Evolutionary conservation across 2,329 filamentous ascomycete genomes (phyloP).

Genomic region (Lachnellula occidentalis): DNA sequence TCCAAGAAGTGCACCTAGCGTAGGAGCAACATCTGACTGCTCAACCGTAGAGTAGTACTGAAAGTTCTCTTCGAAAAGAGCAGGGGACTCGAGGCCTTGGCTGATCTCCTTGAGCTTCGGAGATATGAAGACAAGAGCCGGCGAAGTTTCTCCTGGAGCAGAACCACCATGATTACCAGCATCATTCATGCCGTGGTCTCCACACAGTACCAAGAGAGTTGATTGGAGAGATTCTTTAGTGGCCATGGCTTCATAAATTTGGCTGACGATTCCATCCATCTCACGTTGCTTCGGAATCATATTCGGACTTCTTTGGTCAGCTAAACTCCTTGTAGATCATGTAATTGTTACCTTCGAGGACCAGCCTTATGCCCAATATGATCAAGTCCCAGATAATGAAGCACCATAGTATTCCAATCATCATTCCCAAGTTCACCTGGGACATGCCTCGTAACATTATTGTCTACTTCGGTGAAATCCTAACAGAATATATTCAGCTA

Average conservation of each 20-base stretch:
- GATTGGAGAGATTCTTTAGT: conserved; percentile 64
- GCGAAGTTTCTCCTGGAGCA: conserved; percentile 87
- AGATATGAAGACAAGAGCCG: conserved; percentile 85
- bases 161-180: conserved; percentile 96
- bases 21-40: conserved; percentile 90
- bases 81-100: conserved; percentile 43
- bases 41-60: conserved; percentile 82
- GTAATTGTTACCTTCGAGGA: conserved; percentile 59
- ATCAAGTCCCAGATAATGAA: conserved; percentile 93
- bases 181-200: conserved; percentile 99
- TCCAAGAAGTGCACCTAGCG: conserved; percentile 77
- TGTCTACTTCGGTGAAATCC: conserved; percentile 97
- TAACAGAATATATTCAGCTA: conserved; percentile 36
- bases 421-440: conserved; percentile 64
- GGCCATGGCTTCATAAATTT: conserved; percentile 73
- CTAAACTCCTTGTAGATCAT: background rate
- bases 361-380: conserved; percentile 97
- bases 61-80: conserved; percentile 61
- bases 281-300: conserved; percentile 92
- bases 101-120: conserved; percentile 66
- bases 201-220: conserved; percentile 78
- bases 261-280: conserved; percentile 79
- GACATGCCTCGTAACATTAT: conserved; percentile 92
- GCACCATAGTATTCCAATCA: conserved; percentile 90
- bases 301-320: conserved; percentile 55